Percentiles rank a stretch among this genome's conserved stretches.
Conservation (phyloP, 2,329 filamentous ascomycete species). For the Taxawa tesnikishii region DNA sequence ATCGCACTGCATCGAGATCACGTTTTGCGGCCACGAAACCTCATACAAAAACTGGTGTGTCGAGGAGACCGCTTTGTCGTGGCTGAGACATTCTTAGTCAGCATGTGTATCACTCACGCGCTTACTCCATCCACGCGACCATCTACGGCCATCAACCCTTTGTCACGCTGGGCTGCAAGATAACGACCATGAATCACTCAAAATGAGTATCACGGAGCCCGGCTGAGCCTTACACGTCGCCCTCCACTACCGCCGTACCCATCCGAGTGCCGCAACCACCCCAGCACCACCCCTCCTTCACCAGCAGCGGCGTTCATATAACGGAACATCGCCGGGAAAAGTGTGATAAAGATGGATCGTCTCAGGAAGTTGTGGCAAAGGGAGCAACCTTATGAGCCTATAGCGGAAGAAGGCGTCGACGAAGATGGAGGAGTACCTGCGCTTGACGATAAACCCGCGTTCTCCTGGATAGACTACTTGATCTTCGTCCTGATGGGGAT, state of each 20-base stretch:
- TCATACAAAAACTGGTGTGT: not conserved
- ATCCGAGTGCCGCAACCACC: not conserved
- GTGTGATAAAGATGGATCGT: constrained; percentile 13
- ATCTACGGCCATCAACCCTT: not conserved
- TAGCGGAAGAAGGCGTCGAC: constrained; percentile 12
- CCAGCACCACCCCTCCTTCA: not conserved
- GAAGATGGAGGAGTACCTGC: constrained; percentile 8
- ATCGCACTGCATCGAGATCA: not conserved
- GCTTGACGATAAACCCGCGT: constrained; percentile 22
- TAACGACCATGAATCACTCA: no score
- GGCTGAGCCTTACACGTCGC: no score
- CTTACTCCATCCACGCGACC: not conserved
- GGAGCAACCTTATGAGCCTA: constrained; percentile 19
- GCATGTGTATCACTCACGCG: not conserved
- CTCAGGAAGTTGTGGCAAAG: constrained; percentile 16
- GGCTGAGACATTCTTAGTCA: not conserved
- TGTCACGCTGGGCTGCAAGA: no score
- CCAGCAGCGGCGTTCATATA: not conserved
- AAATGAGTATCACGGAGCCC: no score
- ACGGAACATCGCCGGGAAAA: not conserved
- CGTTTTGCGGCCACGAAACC: not conserved
- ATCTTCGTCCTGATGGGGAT: constrained; percentile 79
- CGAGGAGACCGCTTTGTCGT: not conserved
- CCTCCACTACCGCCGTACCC: not conserved
- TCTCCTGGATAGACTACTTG: constrained; percentile 77